Evolutionary conservation across 2,329 filamentous ascomycete genomes (phyloP).

Genomic region (Epichloe sibirici): DNA sequence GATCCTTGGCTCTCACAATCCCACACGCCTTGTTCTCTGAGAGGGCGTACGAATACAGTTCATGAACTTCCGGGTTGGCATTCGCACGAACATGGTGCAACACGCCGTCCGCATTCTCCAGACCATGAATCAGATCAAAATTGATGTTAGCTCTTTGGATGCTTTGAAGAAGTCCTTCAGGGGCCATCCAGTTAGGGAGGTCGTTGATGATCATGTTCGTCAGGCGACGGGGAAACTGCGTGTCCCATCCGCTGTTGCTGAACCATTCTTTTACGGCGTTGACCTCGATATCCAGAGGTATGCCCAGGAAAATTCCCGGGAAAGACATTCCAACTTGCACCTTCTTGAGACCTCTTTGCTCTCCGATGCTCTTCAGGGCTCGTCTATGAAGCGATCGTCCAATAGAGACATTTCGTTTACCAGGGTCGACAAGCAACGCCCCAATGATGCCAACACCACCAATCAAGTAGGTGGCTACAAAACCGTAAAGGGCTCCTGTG

Average conservation of each 20-base stretch:
- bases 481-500: conserved; percentile 81
- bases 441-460: conserved; percentile 64
- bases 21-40: conserved; percentile 60
- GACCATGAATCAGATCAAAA: conserved; percentile 74
- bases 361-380: conserved; percentile 61
- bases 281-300: conserved; percentile 46
- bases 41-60: conserved; percentile 68
- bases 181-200: conserved; percentile 59
- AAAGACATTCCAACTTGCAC: conserved; percentile 73
- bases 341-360: conserved; percentile 60
- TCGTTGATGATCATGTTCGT: conserved; percentile 63
- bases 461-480: conserved; percentile 79
- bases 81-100: conserved; percentile 63
- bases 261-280: conserved; percentile 62
- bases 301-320: conserved; percentile 76
- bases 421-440: conserved; percentile 79
- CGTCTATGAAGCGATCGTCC: conserved; percentile 81
- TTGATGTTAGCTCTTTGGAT: conserved; percentile 61
- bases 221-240: conserved; percentile 41
- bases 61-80: conserved; percentile 64
- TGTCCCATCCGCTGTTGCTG: conserved; percentile 80
- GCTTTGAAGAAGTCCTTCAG: conserved; percentile 63
- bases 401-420: conserved; percentile 77
- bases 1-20: conserved; percentile 69
- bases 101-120: conserved; percentile 62